phyloP scores from a whole-genome alignment of 2,329 filamentous ascomycete genomes.

The Diaporthe sp. region DNA sequence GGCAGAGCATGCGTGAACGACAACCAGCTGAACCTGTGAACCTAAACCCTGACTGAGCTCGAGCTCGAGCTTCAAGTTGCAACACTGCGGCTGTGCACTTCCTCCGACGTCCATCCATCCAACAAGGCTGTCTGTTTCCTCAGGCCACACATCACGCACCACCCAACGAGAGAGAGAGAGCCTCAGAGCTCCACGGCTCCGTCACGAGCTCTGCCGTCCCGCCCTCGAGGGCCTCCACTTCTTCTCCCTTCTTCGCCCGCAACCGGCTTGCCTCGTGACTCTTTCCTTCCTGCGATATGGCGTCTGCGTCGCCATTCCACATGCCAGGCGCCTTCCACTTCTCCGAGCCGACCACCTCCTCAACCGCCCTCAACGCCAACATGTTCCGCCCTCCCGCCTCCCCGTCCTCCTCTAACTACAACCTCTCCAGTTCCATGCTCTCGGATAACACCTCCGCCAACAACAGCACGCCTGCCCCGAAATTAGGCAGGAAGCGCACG shows the following conservation, averaged over 20 bases:
- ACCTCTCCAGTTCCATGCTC: slow-evolving; percentile 48
- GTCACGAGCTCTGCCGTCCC: background rate
- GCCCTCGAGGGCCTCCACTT: background rate
- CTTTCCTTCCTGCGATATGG: slow-evolving; percentile 37
- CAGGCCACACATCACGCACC: background rate
- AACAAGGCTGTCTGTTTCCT: background rate
- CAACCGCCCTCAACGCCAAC: slow-evolving; percentile 43
- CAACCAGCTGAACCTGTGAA: too few species aligned
- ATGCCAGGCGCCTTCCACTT: slow-evolving; percentile 46
- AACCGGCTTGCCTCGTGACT: background rate
- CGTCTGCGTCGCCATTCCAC: slow-evolving; percentile 45
- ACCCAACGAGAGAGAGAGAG: background rate
- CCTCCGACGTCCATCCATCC: background rate
- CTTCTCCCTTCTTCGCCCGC: background rate
- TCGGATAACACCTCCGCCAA: slow-evolving; percentile 48
- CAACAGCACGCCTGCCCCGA: slow-evolving; percentile 40
- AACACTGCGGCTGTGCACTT: background rate
- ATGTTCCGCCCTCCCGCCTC: slow-evolving; percentile 47
- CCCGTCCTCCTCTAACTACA: slow-evolving; percentile 40
- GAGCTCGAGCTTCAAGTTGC: slow-evolving; percentile 13
- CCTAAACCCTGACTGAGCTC: slow-evolving; percentile 41
- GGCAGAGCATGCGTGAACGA: slow-evolving; percentile 30
- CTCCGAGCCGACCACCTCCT: slow-evolving; percentile 38
- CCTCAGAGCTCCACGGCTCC: background rate
- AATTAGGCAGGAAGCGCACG: slow-evolving; percentile 60